Conservation (phyloP, 163 green algal species). For the Scenedesmus sp. region DNA sequence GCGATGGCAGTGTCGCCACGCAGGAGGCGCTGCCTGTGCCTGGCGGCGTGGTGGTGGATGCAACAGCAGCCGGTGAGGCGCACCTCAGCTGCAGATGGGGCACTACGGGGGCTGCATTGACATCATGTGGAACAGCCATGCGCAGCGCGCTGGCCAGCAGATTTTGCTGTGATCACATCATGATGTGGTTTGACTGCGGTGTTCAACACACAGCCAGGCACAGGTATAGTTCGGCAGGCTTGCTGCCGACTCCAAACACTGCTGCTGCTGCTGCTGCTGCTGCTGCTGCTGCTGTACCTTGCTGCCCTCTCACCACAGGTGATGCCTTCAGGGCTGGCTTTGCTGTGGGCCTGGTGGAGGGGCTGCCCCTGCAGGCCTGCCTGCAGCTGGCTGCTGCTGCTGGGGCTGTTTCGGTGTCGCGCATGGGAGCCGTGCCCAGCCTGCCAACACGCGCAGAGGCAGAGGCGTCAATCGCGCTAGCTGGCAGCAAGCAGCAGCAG, state of each 20-base stretch:
- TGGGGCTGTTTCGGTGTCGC: slow-evolving; percentile 68
- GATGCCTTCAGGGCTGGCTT: slow-evolving; percentile 85
- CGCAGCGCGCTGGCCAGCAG: too few relatives aligned
- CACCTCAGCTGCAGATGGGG: background rate
- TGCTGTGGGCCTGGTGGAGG: slow-evolving; percentile 78
- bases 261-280: background rate
- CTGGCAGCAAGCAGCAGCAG: background rate
- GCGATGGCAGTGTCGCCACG: background rate
- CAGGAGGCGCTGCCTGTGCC: slow-evolving; percentile 61
- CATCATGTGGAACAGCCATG: too few relatives aligned
- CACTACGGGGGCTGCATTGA: too few relatives aligned
- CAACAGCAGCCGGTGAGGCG: slow-evolving; percentile 62
- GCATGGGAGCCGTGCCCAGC: slow-evolving; percentile 70
- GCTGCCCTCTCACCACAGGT: slow-evolving; percentile 57
- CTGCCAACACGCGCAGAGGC: slow-evolving; percentile 67
- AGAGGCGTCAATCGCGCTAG: slow-evolving; percentile 56
- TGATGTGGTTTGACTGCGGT: too few relatives aligned
- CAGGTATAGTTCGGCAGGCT: background rate
- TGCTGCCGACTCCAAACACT: background rate
- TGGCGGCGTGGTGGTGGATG: slow-evolving; percentile 70
- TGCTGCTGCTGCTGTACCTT: background rate
- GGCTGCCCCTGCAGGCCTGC: slow-evolving; percentile 49
- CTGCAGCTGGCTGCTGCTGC: slow-evolving; percentile 67
- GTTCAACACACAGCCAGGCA: too few relatives aligned
- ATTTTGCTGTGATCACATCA: too few relatives aligned